Conservation (phyloP, 805 yeast genomes). For the Sugiyamaella chiloensis region DNA sequence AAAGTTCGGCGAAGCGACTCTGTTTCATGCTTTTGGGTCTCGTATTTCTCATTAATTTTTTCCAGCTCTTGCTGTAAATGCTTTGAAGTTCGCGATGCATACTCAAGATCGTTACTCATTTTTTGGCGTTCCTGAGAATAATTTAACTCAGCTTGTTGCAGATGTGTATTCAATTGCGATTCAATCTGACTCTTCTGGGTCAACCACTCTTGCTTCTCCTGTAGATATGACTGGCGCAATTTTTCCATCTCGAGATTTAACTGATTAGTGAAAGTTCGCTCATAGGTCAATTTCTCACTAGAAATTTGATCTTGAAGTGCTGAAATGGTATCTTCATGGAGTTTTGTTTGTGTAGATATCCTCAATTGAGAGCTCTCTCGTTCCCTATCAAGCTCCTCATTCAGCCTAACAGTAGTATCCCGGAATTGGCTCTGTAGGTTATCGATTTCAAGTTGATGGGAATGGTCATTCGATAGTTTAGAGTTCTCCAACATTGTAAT, state of each 20-base stretch:
- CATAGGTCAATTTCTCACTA: background rate
- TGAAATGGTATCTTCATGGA: background rate
- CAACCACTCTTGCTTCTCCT: background rate
- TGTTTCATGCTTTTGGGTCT: conserved; percentile 28
- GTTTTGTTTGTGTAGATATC: background rate
- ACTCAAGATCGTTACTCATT: conserved; percentile 25
- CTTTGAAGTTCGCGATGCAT: background rate
- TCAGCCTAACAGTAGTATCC: conserved; percentile 17
- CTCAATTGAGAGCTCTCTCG: conserved; percentile 14
- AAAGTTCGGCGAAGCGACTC: conserved; percentile 30
- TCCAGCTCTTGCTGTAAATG: conserved; percentile 21
- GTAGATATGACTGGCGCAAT: background rate
- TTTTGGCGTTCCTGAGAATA: conserved; percentile 27
- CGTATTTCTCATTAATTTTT: conserved; percentile 26
- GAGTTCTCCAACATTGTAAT: background rate
- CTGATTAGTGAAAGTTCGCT: background rate
- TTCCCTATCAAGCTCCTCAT: conserved; percentile 28
- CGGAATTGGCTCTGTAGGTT: conserved; percentile 1
- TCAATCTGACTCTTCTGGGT: conserved; percentile 20
- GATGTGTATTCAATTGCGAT: conserved; percentile 22
- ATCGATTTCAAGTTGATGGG: background rate
- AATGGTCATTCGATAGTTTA: background rate
- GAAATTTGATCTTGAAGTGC: background rate
- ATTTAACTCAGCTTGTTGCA: conserved; percentile 30
- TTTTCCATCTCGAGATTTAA: background rate